Evolutionary conservation across 352 stramenopile species (phyloP), one percentile per base, ranked within the genome.

Genomic region (Aphanomyces astaci): DNA sequence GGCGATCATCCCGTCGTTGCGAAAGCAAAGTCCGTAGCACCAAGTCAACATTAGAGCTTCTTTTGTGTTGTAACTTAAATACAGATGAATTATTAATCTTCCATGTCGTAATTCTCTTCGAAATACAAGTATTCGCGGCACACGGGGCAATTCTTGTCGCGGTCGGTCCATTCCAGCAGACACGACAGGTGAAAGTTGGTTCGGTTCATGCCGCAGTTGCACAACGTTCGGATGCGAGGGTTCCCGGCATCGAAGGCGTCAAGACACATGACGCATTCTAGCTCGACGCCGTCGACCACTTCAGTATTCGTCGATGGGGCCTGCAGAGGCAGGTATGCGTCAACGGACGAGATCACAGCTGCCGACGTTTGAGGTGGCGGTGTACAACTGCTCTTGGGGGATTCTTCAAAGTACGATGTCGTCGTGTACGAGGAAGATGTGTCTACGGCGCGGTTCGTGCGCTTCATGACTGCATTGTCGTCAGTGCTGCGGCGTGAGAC

Each of bases 151-250:
- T 89, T 94, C 49, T 76, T 70, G 62, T 94, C 79, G 22, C 86
- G 85, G 73, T 94, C 87, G 22, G 90, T 73, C 88, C 88, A 96
- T 68, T 94, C 85, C 28, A 95, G 75, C 66, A 96, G 74, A 62
- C 88, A 96, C 74, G 81, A 85, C 72, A 95, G 79, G 54, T 96
- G 88, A 64, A 95, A 96, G 68, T 94, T 94, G 31, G 87, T 92
- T 60, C 88, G 84, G 72, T 96, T 96, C 77, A 96, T 80, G 62
- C 88, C 88, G 71, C 88, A 96, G 53, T 80, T 90, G 67, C 88
- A 96, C 25, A 96, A 67, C 46, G 88, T 92, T 25, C 86, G 85
- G 52, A 96, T 76, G 60, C 91, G 91, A 3, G 86, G 86, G 45
- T 93, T 89, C 7, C 84, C 73, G 72, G 73, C 40, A 1, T 73